Base-by-base conservation (phyloP, 108 stramenopile genomes). In the Nitzschia inconspicua region DNA sequence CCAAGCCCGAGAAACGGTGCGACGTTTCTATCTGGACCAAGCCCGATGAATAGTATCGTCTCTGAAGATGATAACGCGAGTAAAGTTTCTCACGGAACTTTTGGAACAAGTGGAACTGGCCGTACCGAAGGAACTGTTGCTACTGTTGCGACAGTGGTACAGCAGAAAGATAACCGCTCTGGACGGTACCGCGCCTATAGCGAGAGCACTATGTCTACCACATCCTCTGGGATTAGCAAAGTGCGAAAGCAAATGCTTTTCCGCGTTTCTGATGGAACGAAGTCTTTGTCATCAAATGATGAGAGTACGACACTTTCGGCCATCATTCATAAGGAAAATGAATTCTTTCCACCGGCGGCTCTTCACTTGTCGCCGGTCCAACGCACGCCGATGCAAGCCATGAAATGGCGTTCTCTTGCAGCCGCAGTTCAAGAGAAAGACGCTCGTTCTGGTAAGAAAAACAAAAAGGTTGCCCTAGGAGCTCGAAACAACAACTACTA, bases 361-460 rank as follows among this genome's bases (percentile, higher is more conserved):
- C 43, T 65, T 1, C 39, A 52, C 22, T 19, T 68, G 11, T 60
- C 76, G 9, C 66, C 73, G 23, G 46, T 46, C 7, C 68, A 68
- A 42, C 35, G 63, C 2, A 65, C 75, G 26, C 75, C 77, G 35
- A 22, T 63, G 63, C 58, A 77, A 47, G 75, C 86, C 10, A 66
- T 65, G 28, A 79, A 78, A 50, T 87, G 86, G 86, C 65, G 85
- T 20, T 46, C 47, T 10, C 43, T 87, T 42, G 85, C 85, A 57
- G 85, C 77, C 14, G 61, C 62, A 28, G 76, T 73, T 11, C 56
- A 73, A n/a, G 58, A 68, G 48, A 65, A 65, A 10, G 70, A 72
- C 42, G 61, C 70, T 47, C n/a, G n/a, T n/a, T n/a, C n/a, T n/a
- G n/a, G 37, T 14, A 10, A 10, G 37, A 10, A 39, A 39, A 14